Base-by-base conservation (phyloP, 768 basidiomycete genomes). In the Astraeus odoratus region DNA sequence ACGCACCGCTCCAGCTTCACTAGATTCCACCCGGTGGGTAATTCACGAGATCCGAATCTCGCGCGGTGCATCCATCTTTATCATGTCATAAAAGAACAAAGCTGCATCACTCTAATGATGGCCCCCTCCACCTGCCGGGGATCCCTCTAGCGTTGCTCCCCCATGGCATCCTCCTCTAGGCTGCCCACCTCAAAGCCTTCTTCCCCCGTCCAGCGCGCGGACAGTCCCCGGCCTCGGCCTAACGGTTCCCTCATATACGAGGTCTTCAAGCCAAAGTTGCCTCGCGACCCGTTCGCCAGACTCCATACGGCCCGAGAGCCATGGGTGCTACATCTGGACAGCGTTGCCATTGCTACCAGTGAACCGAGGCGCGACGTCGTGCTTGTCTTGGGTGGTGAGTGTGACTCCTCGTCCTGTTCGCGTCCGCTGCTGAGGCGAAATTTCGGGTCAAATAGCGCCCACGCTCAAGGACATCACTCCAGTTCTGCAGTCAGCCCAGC, bases 211-310 rank as follows among this genome's bases (percentile, higher is more conserved):
- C 48, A 91, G 86, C 40, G 85, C 80, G 57, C 83, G 82, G 36
- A 86, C 74, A 5, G 82, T 81, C 85, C 85, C 86, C 75, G 84
- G 80, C 35, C 81, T 80, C 82, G 34, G 18, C 8, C 24, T 19
- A 25, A 29, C 23, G 26, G 34, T 8, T 31, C 47, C 9, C 48
- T 49, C 48, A 35, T 49, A 30, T 44, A 57, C 9, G 57, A 60
- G 41, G 50, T 51, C 37, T 67, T 68, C 59, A 57, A 54, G 22
- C 60, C 67, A 9, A 58, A 56, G 20, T 56, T 66, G 34, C 68
- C 67, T 9, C 43, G 54, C 40, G 65, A 68, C 51, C 68, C 67
- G 15, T 68, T 68, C 51, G 53, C 55, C 19, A 47, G 52, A 24
- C 47, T 35, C 39, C 53, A 44, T 41, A 55, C 44, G 39, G 41